phyloP scores from a whole-genome alignment of 2,329 filamentous ascomycete species.

The Fusarium sp. region DNA sequence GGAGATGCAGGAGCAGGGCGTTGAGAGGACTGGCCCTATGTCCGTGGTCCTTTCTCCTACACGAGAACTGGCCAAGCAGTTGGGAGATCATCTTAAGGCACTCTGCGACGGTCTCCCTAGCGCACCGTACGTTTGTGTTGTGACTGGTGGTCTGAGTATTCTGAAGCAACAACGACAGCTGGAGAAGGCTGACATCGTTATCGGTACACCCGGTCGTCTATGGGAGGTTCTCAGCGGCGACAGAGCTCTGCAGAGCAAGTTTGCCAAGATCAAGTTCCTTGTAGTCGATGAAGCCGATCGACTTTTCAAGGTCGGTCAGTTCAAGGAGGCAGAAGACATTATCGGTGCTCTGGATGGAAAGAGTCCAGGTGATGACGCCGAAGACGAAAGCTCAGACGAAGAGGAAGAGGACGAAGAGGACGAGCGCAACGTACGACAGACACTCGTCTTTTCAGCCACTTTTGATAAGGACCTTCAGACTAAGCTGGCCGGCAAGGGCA shows the following conservation, averaged over 20 bases:
- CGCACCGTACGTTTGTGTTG: slow-evolving; percentile 81
- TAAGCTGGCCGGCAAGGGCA: slow-evolving; percentile 84
- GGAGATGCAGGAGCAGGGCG: slow-evolving; percentile 57
- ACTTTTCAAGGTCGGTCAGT: slow-evolving; percentile 90
- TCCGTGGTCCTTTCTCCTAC: slow-evolving; percentile 92
- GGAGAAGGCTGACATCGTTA: slow-evolving; percentile 87
- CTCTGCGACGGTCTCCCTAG: slow-evolving; percentile 73
- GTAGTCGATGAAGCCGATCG: slow-evolving; percentile 96
- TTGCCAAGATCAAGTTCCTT: slow-evolving; percentile 82
- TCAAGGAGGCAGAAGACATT: slow-evolving; percentile 93
- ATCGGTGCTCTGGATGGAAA: slow-evolving; percentile 80
- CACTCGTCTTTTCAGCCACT: slow-evolving; percentile 95
- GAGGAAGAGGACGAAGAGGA: slow-evolving; percentile 61
- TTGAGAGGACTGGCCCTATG: slow-evolving; percentile 62
- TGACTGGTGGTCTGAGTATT: slow-evolving; percentile 93
- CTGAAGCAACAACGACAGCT: slow-evolving; percentile 93
- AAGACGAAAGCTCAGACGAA: slow-evolving; percentile 64
- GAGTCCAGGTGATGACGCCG: slow-evolving; percentile 70
- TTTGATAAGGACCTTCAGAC: slow-evolving; percentile 93
- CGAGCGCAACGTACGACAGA: slow-evolving; percentile 71
- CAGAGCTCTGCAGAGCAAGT: slow-evolving; percentile 73
- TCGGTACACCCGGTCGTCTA: slow-evolving; percentile 89
- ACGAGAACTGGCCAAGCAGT: slow-evolving; percentile 91
- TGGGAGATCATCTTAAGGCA: slow-evolving; percentile 82
- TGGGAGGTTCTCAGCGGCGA: slow-evolving; percentile 93